A percentile compares a stretch with the other conserved stretches of the same genome.
Evolutionary conservation across 306 rosid genomes (phyloP).

Genomic region (Corylus americana): DNA sequence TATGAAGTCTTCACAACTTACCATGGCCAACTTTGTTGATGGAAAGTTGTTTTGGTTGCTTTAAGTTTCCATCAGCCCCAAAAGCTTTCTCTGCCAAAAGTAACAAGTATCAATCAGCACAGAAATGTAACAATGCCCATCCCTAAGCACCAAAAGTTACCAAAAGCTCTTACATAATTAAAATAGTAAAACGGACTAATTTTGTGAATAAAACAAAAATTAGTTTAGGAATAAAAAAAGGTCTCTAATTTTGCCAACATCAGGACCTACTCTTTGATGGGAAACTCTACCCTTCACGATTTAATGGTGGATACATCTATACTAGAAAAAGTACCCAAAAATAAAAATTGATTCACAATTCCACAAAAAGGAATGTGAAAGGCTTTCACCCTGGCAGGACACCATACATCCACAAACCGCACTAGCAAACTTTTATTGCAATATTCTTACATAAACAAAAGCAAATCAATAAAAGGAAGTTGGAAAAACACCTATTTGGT

Average conservation of each 20-base stretch:
- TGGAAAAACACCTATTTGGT: not conserved
- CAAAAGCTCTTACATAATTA: not conserved
- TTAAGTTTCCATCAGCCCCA: constrained; percentile 76
- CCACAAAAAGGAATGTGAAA: not conserved
- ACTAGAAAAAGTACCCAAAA: not conserved
- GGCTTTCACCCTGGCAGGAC: not conserved
- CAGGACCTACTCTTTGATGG: not conserved
- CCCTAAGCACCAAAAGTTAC: not conserved
- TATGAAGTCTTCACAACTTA: constrained; percentile 27
- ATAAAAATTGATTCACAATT: not conserved
- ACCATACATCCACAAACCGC: not conserved
- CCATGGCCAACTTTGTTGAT: constrained; percentile 97
- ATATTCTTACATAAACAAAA: not conserved
- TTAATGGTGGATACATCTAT: not conserved
- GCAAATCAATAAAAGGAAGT: not conserved
- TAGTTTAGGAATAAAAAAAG: not conserved
- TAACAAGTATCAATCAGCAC: constrained; percentile 17
- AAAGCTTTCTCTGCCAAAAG: constrained; percentile 81
- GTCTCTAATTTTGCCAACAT: not conserved
- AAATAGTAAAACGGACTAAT: not conserved
- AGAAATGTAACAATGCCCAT: not conserved
- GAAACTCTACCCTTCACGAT: not conserved
- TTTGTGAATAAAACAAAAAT: not conserved
- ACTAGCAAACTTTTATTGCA: not conserved
- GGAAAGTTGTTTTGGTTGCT: constrained; percentile 82